Conservation (phyloP, 2,329 filamentous ascomycete species). For the Paraconiothyrium brasiliense region DNA sequence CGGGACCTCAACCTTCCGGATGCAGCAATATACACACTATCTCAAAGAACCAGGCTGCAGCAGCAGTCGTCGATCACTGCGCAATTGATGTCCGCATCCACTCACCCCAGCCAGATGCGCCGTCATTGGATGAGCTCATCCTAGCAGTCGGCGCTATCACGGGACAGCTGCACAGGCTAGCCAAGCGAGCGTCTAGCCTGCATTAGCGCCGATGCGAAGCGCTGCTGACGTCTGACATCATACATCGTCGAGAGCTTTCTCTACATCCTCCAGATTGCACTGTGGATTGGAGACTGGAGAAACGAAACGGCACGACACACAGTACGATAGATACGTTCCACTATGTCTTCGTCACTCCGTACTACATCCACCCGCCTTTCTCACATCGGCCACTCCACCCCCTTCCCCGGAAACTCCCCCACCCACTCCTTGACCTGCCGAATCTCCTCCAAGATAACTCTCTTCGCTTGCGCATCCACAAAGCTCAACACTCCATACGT, state of each 20-base stretch:
- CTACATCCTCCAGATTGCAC: not conserved
- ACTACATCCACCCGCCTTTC: too few relatives aligned
- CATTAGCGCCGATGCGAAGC: conserved; percentile 3
- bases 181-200: not conserved
- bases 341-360: too few relatives aligned
- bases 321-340: too few relatives aligned
- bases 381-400: too few relatives aligned
- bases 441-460: too few relatives aligned
- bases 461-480: too few relatives aligned
- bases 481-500: too few relatives aligned
- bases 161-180: not conserved
- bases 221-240: not conserved
- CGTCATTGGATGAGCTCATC: conserved; percentile 3
- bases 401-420: too few relatives aligned
- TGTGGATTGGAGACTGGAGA: not conserved
- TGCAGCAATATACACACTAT: too few relatives aligned
- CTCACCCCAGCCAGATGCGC: not conserved
- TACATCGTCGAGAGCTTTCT: not conserved
- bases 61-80: too few relatives aligned
- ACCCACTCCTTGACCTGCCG: too few relatives aligned
- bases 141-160: not conserved
- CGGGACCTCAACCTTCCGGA: not conserved
- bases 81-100: not conserved
- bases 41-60: too few relatives aligned
- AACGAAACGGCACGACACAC: not conserved